Evolutionary conservation across 257 asterid species (phyloP), one percentile per base, ranked within the genome.

Genomic region (Nicotiana knightiana): DNA sequence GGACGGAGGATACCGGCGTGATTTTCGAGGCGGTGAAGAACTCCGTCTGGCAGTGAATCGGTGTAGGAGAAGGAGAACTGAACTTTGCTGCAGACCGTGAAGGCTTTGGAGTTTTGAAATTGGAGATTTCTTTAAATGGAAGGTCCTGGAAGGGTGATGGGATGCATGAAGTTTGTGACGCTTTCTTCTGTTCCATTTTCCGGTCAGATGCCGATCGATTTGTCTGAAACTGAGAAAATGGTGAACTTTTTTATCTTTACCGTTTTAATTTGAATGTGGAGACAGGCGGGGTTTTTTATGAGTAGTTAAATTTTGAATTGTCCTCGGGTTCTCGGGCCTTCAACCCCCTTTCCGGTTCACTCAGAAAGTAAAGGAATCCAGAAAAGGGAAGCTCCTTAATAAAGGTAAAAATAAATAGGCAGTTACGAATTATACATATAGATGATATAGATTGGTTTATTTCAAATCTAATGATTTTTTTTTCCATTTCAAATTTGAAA

Each of bases 101-200:
- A 9, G 84, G 88, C 67, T 82, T 86, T 15, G 99, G 97, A 71
- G 98, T 96, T 89, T 86, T 89, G 85, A 91, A 70, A 81, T 93
- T 92, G 8, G 98, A 93, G 57, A 92, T 84, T 83, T 95, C 97
- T 83, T 84, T 85, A 90, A 67, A 58, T 63, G 76, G 90, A 78
- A 83, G 87, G 37, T 87, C 86, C 37, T 90, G 88, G 77, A 86
- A 86, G 54, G 96, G 91, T 77, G 92, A 87, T 4, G 86, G 76
- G 48, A 7, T 43, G 70, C 67, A 67, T 15, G 83, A 76, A 24
- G 62, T 8, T 13, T 5, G 46, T 5, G 66, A 2, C 5, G 76
- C 81, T 43, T 85, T 86, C 30, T 55, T 81, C 8, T 21, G 55
- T 51, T 81, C 83, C 83, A 81, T 81, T 65, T 81, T 18, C 77